Percentiles rank a stretch among this genome's conserved stretches.
These are phyloP conservation scores for Neostapfia colusana DNA, from an alignment of 176 grass and related monocot species.

Conservation along the genomic window DNA sequence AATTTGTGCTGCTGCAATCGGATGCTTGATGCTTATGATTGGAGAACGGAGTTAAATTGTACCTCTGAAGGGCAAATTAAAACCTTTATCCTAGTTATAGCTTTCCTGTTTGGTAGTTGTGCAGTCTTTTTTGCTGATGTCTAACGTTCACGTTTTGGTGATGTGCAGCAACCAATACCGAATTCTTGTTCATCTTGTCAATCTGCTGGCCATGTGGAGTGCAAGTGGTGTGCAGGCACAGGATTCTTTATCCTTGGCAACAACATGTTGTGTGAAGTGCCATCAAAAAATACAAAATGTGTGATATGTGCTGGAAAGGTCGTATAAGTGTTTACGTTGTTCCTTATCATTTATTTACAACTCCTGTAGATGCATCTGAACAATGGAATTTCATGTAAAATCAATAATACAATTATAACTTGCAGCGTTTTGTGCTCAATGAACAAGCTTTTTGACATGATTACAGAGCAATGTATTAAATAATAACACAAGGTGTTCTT, in stretches of 20 bases:
- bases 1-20: not conserved
- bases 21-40: not conserved
- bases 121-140: not conserved
- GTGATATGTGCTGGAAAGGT: constrained; percentile 89
- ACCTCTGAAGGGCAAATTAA: not conserved
- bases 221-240: constrained; percentile 86
- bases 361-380: constrained; percentile 16
- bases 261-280: constrained; percentile 92
- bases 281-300: constrained; percentile 80
- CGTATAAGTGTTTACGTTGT: constrained; percentile 30
- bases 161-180: constrained; percentile 87
- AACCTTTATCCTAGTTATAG: constrained; percentile 11
- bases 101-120: constrained; percentile 11
- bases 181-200: constrained; percentile 74
- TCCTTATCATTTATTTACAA: not conserved
- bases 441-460: constrained; percentile 19
- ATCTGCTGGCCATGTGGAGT: constrained; percentile 79
- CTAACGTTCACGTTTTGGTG: constrained; percentile 33
- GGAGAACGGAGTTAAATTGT: constrained; percentile 17
- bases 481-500: constrained; percentile 27
- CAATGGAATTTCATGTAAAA: constrained; percentile 21
- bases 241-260: constrained; percentile 97
- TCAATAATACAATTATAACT: constrained; percentile 12
- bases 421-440: constrained; percentile 8
- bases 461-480: not conserved